Percentiles rank a stretch among this genome's conserved stretches.
phyloP scores from a whole-genome alignment of 176 grass and related monocot species.

The Cenchrus purpureus region DNA sequence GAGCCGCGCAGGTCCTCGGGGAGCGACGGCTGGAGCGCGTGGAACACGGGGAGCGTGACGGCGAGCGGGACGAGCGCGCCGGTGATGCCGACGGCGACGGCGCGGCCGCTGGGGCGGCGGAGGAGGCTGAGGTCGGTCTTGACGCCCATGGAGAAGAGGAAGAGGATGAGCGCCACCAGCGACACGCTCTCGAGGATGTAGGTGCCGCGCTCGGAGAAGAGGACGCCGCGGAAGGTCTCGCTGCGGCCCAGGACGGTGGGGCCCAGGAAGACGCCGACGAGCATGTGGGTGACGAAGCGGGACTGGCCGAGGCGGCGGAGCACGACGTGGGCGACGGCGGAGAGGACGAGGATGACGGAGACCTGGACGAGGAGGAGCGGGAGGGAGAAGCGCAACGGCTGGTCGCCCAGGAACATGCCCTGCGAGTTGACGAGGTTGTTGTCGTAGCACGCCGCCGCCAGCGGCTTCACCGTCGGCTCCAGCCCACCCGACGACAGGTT shows the following conservation, averaged over 20 bases:
- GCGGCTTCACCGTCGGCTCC: slow-evolving; percentile 62
- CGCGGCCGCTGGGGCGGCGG: slow-evolving; percentile 48
- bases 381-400: slow-evolving; percentile 61
- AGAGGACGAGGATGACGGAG: slow-evolving; percentile 67
- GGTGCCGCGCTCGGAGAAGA: slow-evolving; percentile 72
- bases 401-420: slow-evolving; percentile 75
- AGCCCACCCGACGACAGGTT: slow-evolving; percentile 16
- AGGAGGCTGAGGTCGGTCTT: slow-evolving; percentile 70
- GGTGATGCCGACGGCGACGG: slow-evolving; percentile 57
- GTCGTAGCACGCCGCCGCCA: slow-evolving; percentile 67
- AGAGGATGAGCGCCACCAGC: slow-evolving; percentile 67
- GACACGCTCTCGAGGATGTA: slow-evolving; percentile 67
- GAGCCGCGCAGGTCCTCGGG: slow-evolving; percentile 46
- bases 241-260: slow-evolving; percentile 56
- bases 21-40: slow-evolving; percentile 34
- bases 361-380: slow-evolving; percentile 71
- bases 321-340: slow-evolving; percentile 39
- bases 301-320: slow-evolving; percentile 59
- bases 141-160: slow-evolving; percentile 76
- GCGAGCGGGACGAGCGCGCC: slow-evolving; percentile 62
- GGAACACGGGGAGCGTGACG: slow-evolving; percentile 45
- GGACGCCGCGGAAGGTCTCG: not conserved
- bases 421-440: slow-evolving; percentile 80
- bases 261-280: slow-evolving; percentile 73
- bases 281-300: slow-evolving; percentile 65